Percentiles rank a stretch among this genome's conserved stretches.
Conservation (phyloP, 2,329 filamentous ascomycete species). For the Rhinocladiella similis region DNA sequence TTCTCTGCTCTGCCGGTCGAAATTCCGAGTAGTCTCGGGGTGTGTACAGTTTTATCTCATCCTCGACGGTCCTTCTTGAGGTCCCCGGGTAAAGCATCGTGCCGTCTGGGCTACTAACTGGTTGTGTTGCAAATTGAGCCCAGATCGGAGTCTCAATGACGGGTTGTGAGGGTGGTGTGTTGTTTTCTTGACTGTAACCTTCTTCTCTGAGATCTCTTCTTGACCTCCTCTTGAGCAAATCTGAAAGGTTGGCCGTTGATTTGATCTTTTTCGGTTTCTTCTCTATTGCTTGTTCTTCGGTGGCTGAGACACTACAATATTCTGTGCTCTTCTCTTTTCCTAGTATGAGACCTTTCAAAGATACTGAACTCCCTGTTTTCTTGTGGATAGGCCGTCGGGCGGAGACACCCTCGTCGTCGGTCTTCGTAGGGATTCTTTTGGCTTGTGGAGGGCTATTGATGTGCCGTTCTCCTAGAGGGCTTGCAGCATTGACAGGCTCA, state of each 20-base stretch:
- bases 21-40: slow-evolving; percentile 52
- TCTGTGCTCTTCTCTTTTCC: slow-evolving; percentile 43
- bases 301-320: slow-evolving; percentile 33
- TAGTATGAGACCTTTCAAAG: slow-evolving; percentile 28
- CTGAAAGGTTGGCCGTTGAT: slow-evolving; percentile 78
- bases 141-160: slow-evolving; percentile 68
- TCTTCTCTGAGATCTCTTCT: slow-evolving; percentile 66
- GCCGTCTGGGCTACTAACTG: slow-evolving; percentile 34
- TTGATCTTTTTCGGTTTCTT: slow-evolving; percentile 68
- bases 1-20: slow-evolving; percentile 61
- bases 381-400: slow-evolving; percentile 23
- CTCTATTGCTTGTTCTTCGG: slow-evolving; percentile 37
- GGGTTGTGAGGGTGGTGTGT: slow-evolving; percentile 10
- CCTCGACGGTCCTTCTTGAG: slow-evolving; percentile 47
- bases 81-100: slow-evolving; percentile 47
- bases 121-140: slow-evolving; percentile 65
- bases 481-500: slow-evolving; percentile 6
- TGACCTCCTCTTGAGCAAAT: slow-evolving; percentile 73
- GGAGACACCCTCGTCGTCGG: slow-evolving; percentile 15
- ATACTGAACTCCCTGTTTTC: slow-evolving; percentile 31
- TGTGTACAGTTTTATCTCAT: slow-evolving; percentile 60
- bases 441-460: slow-evolving; percentile 31
- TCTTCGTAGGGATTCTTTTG: slow-evolving; percentile 26
- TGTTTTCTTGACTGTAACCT: slow-evolving; percentile 77
- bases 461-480: slow-evolving; percentile 30